A percentile compares a stretch with the other conserved stretches of the same genome.
These are phyloP conservation scores for Hygrophorus russula DNA, from an alignment of 768 basidiomycete species.

Conservation along the genomic window DNA sequence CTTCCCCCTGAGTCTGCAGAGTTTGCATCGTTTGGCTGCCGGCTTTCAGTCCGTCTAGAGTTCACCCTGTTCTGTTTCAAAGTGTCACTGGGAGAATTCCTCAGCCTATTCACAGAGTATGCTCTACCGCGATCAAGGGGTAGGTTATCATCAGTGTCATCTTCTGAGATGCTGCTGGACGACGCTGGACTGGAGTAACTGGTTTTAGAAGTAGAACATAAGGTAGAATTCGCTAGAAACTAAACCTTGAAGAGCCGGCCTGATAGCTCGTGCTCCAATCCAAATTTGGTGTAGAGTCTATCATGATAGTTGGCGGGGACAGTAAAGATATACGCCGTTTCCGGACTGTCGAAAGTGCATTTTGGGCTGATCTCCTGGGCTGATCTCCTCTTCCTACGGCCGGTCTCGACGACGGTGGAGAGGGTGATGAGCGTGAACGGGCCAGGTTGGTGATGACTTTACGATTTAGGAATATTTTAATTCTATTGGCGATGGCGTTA, in stretches of 20 bases:
- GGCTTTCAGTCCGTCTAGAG: slow-evolving; percentile 19
- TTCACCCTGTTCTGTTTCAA: slow-evolving; percentile 15
- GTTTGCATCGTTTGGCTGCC: slow-evolving; percentile 19
- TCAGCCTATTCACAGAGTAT: slow-evolving; percentile 19
- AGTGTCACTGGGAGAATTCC: slow-evolving; percentile 13
- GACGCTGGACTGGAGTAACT: slow-evolving; percentile 35
- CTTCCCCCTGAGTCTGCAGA: slow-evolving; percentile 28
- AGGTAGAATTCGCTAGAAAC: background rate
- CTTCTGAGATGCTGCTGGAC: slow-evolving; percentile 38
- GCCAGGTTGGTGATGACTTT: slow-evolving; percentile 44
- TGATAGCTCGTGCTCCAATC: slow-evolving; percentile 86
- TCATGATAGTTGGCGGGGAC: background rate
- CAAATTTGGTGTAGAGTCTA: slow-evolving; percentile 3
- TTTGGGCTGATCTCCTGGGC: slow-evolving; percentile 20
- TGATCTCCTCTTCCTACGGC: slow-evolving; percentile 39
- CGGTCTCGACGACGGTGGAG: slow-evolving; percentile 52
- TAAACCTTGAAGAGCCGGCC: slow-evolving; percentile 72
- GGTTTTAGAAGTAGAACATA: slow-evolving; percentile 1
- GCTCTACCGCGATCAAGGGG: slow-evolving; percentile 30
- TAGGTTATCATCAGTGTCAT: slow-evolving; percentile 45
- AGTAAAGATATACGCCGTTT: background rate
- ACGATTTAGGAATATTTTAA: background rate
- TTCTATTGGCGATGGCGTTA: background rate
- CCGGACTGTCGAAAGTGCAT: background rate
- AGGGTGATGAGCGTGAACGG: slow-evolving; percentile 71